Conservation (phyloP, 441 rosid genomes). For the Erodium trifolium region DNA sequence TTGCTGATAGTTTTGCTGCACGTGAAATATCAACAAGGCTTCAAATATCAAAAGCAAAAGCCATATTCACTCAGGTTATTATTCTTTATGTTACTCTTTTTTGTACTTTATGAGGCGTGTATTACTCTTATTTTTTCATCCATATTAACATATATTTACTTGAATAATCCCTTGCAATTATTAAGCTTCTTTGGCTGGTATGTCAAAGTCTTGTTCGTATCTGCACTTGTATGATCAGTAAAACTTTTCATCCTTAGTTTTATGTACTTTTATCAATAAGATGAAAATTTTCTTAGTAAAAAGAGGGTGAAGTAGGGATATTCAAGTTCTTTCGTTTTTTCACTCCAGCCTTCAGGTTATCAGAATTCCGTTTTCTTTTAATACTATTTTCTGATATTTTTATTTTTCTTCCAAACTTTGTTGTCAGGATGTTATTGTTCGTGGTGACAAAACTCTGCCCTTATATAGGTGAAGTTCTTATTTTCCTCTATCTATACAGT, state of each 20-base stretch:
- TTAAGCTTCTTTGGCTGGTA: not conserved
- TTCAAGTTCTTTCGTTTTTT: not conserved
- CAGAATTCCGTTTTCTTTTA: not conserved
- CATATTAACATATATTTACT: not conserved
- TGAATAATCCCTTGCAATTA: not conserved
- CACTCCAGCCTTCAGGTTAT: not conserved
- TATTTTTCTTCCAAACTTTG: slow-evolving; percentile 8
- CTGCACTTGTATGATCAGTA: not conserved
- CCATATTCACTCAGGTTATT: slow-evolving; percentile 81
- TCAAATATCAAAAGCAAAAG: slow-evolving; percentile 69
- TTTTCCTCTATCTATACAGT: slow-evolving; percentile 10
- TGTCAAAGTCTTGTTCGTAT: not conserved
- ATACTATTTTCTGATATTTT: not conserved
- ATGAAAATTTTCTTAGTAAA: not conserved
- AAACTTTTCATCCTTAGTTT: not conserved
- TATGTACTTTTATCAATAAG: not conserved
- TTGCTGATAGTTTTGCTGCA: slow-evolving; percentile 93
- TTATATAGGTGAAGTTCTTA: slow-evolving; percentile 64
- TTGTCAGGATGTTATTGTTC: slow-evolving; percentile 71
- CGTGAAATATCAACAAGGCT: slow-evolving; percentile 78
- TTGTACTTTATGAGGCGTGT: no score
- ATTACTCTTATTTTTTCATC: not conserved
- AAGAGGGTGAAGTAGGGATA: not conserved
- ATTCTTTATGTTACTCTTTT: not conserved
- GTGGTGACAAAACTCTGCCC: slow-evolving; percentile 74